These are phyloP conservation scores for Verticillium zaregamsianum DNA, from an alignment of 2,329 filamentous ascomycete species.

Conservation along the genomic window DNA sequence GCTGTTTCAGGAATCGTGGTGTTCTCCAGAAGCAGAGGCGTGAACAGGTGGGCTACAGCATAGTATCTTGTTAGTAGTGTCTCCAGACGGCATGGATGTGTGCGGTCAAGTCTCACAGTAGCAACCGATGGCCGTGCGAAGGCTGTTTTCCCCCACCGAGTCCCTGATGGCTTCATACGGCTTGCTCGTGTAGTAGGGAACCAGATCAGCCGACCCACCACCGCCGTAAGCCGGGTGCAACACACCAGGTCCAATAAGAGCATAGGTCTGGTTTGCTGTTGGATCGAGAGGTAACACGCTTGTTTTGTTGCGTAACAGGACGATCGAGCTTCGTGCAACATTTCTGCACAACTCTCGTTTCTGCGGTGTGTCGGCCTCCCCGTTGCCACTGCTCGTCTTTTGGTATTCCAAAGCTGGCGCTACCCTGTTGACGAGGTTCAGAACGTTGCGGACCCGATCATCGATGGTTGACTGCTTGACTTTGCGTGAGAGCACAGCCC, in stretches of 20 bases:
- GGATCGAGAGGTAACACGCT: conserved; percentile 26
- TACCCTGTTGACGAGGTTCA: conserved; percentile 22
- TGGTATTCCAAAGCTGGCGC: too few relatives aligned
- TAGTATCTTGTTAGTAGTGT: not conserved
- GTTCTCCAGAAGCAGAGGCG: conserved; percentile 7
- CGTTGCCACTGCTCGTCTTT: too few relatives aligned
- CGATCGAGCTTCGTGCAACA: conserved; percentile 1
- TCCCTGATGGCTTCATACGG: conserved; percentile 33
- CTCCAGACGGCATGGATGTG: conserved; percentile 30
- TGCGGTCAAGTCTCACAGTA: conserved; percentile 33
- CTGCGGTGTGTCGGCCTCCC: conserved; percentile 3
- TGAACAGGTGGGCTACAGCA: conserved; percentile 4
- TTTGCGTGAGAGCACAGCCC: not conserved
- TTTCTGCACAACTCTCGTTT: not conserved
- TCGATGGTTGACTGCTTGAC: conserved; percentile 1
- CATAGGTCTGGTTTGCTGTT: conserved; percentile 27
- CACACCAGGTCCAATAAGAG: conserved; percentile 47
- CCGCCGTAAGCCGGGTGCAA: conserved; percentile 27
- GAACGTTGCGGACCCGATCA: conserved; percentile 19
- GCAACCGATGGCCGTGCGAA: conserved; percentile 53
- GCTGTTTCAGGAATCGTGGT: not conserved
- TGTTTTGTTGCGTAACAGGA: conserved; percentile 1
- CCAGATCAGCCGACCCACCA: conserved; percentile 25
- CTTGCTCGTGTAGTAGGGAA: conserved; percentile 24
- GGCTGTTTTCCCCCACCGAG: conserved; percentile 15